Evolutionary conservation across 192 early-diverging fungal species (phyloP).

Genomic region (Backusella mclennaniae): DNA sequence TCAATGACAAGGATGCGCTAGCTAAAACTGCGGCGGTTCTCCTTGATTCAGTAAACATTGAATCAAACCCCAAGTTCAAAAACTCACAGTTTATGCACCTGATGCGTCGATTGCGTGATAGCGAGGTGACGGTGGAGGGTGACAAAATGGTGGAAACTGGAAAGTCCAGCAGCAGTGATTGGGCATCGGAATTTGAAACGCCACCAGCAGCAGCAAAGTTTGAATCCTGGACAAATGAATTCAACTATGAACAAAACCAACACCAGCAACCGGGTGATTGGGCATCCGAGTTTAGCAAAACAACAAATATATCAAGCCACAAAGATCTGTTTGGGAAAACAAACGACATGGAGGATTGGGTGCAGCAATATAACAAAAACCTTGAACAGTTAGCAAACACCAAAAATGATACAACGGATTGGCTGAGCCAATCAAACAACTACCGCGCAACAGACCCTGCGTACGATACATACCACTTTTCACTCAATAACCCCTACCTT

Average conservation of each 20-base stretch:
- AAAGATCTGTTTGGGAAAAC: slow-evolving; percentile 54
- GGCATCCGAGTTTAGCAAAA: slow-evolving; percentile 16
- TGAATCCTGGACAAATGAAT: slow-evolving; percentile 30
- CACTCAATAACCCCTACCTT: slow-evolving; percentile 71
- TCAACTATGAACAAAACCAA: neutral
- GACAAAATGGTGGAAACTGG: slow-evolving; percentile 77
- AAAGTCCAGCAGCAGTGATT: slow-evolving; percentile 9
- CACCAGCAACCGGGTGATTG: slow-evolving; percentile 8
- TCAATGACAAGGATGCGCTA: slow-evolving; percentile 59
- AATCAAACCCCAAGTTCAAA: slow-evolving; percentile 91
- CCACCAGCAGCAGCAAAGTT: neutral
- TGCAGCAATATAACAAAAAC: slow-evolving; percentile 66
- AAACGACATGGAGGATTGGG: slow-evolving; percentile 62
- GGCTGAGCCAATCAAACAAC: slow-evolving; percentile 41
- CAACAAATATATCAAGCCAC: slow-evolving; percentile 9
- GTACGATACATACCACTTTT: slow-evolving; percentile 73
- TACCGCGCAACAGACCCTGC: slow-evolving; percentile 52
- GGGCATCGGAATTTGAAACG: slow-evolving; percentile 36
- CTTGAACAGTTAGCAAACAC: slow-evolving; percentile 63
- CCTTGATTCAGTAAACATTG: slow-evolving; percentile 66
- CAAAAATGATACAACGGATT: slow-evolving; percentile 67
- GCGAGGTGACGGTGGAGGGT: slow-evolving; percentile 83
- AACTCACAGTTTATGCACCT: slow-evolving; percentile 89
- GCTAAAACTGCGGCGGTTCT: slow-evolving; percentile 81
- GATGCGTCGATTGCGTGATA: slow-evolving; percentile 91